Percentiles rank a stretch among this genome's conserved stretches.
phyloP scores from a whole-genome alignment of 202 grass and related monocot genomes.

The Panicum virgatum region DNA sequence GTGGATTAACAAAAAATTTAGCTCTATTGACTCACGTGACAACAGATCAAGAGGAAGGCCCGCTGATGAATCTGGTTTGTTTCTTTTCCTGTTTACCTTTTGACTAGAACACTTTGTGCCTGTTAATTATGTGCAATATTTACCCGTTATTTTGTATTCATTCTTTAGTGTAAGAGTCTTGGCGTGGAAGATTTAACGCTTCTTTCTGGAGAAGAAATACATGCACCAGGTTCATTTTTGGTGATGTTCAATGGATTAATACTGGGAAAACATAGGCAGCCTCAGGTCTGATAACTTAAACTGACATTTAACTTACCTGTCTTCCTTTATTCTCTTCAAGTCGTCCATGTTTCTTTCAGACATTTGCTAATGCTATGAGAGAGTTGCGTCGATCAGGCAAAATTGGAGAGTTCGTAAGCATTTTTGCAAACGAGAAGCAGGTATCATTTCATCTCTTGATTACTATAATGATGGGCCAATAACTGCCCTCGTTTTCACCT shows the following conservation, averaged over 20 bases:
- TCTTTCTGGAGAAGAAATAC: conserved; percentile 87
- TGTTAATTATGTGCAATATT: conserved; percentile 10
- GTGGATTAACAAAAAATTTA: conserved; percentile 97
- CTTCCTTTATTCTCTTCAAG: conserved; percentile 23
- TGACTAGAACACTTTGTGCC: not conserved
- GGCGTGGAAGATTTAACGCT: conserved; percentile 78
- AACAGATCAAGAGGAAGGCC: conserved; percentile 88
- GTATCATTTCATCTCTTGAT: conserved; percentile 48
- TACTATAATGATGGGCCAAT: too few species aligned
- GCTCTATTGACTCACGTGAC: conserved; percentile 93
- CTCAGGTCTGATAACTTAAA: conserved; percentile 53
- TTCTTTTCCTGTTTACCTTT: conserved; percentile 34
- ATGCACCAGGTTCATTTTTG: conserved; percentile 82
- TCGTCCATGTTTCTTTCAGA: conserved; percentile 51
- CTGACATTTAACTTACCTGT: conserved; percentile 27
- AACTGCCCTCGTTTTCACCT: too few species aligned
- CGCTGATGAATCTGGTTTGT: conserved; percentile 77
- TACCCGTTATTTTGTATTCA: conserved; percentile 29
- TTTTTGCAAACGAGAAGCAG: conserved; percentile 95
- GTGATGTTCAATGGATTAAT: conserved; percentile 98
- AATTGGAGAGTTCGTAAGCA: conserved; percentile 93
- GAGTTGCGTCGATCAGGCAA: conserved; percentile 66
- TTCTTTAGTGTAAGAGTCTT: conserved; percentile 83
- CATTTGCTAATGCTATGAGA: conserved; percentile 81
- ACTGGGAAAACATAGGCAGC: conserved; percentile 85